These are phyloP conservation scores for Parietichytrium sp. DNA, from an alignment of 108 stramenopile genomes.

Conservation along the genomic window DNA sequence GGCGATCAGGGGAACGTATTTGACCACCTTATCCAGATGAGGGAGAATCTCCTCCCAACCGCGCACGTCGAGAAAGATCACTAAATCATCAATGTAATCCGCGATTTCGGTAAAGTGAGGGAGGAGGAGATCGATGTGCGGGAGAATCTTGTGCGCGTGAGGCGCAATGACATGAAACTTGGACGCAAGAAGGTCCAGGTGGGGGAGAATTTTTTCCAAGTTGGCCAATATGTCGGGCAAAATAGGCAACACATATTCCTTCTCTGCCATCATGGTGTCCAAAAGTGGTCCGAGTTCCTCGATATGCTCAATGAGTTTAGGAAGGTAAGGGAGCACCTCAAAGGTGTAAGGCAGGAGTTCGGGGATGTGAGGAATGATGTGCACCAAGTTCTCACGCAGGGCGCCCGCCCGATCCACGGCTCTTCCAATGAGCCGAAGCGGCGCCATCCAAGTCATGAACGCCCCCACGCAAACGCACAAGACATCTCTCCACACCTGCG, in stretches of 20 bases:
- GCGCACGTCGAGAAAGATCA: not conserved
- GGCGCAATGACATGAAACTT: not conserved
- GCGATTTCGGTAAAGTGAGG: not conserved
- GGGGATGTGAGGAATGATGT: not conserved
- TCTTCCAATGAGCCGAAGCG: too few relatives aligned
- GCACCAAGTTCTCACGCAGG: too few relatives aligned
- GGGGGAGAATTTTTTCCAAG: not conserved
- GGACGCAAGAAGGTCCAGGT: conserved; percentile 19
- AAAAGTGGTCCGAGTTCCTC: not conserved
- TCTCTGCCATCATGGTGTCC: conserved; percentile 3
- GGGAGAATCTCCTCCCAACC: conserved; percentile 20
- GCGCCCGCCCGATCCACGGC: too few relatives aligned
- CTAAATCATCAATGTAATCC: not conserved
- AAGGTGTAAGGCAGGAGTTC: not conserved
- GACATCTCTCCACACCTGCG: too few relatives aligned
- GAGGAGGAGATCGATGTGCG: not conserved
- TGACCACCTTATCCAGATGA: not conserved
- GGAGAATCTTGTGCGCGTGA: not conserved
- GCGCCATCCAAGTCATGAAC: too few relatives aligned
- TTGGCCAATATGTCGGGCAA: not conserved
- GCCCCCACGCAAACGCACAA: too few relatives aligned
- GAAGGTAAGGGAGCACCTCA: not conserved
- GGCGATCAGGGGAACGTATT: not conserved
- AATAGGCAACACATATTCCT: not conserved
- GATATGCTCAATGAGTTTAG: not conserved